Conservation (phyloP, 2,329 filamentous ascomycete species). For the Penicillium sclerotigenum region DNA sequence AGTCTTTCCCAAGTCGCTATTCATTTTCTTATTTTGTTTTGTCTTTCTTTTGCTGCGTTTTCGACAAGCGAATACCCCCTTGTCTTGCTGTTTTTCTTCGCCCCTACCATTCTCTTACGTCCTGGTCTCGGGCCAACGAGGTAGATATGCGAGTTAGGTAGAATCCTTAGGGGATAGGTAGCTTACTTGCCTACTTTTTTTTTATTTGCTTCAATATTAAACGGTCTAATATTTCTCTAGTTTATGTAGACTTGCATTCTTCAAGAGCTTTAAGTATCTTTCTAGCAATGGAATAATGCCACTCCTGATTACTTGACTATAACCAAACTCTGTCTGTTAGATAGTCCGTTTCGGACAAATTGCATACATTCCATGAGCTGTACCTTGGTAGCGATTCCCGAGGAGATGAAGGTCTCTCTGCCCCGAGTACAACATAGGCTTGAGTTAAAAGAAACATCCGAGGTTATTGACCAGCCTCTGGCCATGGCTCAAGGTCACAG, state of each 20-base stretch:
- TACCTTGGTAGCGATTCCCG: no score
- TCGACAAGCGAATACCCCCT: slow-evolving; percentile 23
- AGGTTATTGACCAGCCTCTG: not conserved
- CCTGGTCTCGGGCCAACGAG: not conserved
- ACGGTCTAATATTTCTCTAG: not conserved
- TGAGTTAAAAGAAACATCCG: no score
- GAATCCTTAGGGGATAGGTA: not conserved
- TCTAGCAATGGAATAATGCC: not conserved
- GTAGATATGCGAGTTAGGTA: not conserved
- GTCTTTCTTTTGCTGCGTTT: not conserved
- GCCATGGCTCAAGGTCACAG: not conserved
- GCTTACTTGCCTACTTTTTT: not conserved
- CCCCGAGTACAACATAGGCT: not conserved
- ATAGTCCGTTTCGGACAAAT: not conserved
- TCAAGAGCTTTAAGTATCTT: no score
- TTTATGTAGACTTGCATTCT: not conserved
- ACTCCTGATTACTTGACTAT: not conserved
- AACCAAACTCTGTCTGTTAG: not conserved
- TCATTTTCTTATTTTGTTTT: not conserved
- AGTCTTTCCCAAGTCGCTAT: not conserved
- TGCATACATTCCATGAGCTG: not conserved
- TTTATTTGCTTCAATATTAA: not conserved
- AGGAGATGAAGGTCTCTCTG: not conserved
- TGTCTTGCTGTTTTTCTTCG: slow-evolving; percentile 4
- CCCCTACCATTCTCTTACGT: not conserved